phyloP scores from a whole-genome alignment of 1,139 yeast species.

The Saccharomyces hybrid region DNA sequence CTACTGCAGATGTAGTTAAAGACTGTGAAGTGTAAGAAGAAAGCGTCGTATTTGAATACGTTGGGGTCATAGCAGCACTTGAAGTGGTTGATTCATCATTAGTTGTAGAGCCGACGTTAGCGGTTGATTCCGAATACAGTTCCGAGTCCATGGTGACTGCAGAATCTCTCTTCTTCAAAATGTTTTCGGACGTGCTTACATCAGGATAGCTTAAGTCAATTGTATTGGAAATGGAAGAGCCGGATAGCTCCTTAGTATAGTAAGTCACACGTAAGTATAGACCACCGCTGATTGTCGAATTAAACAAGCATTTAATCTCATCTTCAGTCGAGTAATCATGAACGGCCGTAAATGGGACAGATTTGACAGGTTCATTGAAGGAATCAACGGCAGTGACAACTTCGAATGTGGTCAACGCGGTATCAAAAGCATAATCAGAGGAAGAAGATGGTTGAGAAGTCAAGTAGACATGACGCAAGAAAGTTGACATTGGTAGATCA shows the following conservation, averaged over 20 bases:
- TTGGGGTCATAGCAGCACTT: background rate
- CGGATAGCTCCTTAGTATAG: constrained; percentile 13
- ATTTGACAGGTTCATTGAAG: constrained; percentile 21
- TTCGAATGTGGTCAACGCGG: constrained; percentile 17
- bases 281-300: constrained; percentile 25
- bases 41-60: background rate
- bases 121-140: background rate
- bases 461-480: constrained; percentile 18
- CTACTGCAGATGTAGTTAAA: background rate
- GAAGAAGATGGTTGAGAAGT: constrained; percentile 15
- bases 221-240: constrained; percentile 11
- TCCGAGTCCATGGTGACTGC: background rate
- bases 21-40: background rate
- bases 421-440: constrained; percentile 16
- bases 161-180: constrained; percentile 1
- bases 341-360: constrained; percentile 21
- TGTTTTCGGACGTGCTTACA: background rate
- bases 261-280: constrained; percentile 23
- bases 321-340: constrained; percentile 20
- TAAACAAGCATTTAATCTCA: constrained; percentile 15
- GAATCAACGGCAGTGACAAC: constrained; percentile 20
- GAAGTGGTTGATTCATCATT: background rate
- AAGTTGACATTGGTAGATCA: constrained; percentile 22
- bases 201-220: constrained; percentile 12
- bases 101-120: background rate